A percentile compares a stretch with the other conserved stretches of the same genome.
These are phyloP conservation scores for Hypoxylon lenormandii DNA, from an alignment of 495 filamentous ascomycete species.

Conservation along the genomic window DNA sequence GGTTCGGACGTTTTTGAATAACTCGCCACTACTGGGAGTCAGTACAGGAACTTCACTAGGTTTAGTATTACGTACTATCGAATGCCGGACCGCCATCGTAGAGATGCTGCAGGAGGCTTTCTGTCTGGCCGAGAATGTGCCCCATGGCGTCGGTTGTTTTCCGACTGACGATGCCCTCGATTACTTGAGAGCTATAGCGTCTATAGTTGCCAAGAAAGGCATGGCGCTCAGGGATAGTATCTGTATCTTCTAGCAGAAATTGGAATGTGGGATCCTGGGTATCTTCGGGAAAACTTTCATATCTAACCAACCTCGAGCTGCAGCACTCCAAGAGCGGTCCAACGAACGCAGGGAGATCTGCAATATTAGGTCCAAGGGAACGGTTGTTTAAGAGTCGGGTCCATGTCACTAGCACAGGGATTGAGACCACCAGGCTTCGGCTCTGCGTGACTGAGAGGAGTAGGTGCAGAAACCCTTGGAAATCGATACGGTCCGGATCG, in stretches of 20 bases:
- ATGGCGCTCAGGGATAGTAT: slow-evolving; percentile 92
- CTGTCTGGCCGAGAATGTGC: slow-evolving; percentile 82
- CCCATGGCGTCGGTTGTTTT: slow-evolving; percentile 84
- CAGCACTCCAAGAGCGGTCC: slow-evolving; percentile 82
- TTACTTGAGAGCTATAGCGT: slow-evolving; percentile 84
- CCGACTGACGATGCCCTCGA: slow-evolving; percentile 83
- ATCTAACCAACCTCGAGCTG: slow-evolving; percentile 80
- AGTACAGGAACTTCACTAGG: slow-evolving; percentile 38
- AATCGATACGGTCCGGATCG: slow-evolving; percentile 67
- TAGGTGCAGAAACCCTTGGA: slow-evolving; percentile 81
- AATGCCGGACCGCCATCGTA: slow-evolving; percentile 79
- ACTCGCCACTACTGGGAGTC: slow-evolving; percentile 65
- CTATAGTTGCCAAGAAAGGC: slow-evolving; percentile 98
- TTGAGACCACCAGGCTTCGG: slow-evolving; percentile 89
- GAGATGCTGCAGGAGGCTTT: slow-evolving; percentile 76
- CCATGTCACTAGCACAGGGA: slow-evolving; percentile 91
- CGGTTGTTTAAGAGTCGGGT: slow-evolving; percentile 78
- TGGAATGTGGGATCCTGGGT: slow-evolving; percentile 80
- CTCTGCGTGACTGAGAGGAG: slow-evolving; percentile 82
- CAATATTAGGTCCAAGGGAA: slow-evolving; percentile 70
- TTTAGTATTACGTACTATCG: slow-evolving; percentile 64
- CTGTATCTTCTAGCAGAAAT: slow-evolving; percentile 90
- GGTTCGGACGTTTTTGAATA: slow-evolving; percentile 85
- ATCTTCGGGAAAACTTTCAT: slow-evolving; percentile 84
- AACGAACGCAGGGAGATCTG: slow-evolving; percentile 72